Conservation (phyloP, 805 yeast genomes). For the Candida insectorum region DNA sequence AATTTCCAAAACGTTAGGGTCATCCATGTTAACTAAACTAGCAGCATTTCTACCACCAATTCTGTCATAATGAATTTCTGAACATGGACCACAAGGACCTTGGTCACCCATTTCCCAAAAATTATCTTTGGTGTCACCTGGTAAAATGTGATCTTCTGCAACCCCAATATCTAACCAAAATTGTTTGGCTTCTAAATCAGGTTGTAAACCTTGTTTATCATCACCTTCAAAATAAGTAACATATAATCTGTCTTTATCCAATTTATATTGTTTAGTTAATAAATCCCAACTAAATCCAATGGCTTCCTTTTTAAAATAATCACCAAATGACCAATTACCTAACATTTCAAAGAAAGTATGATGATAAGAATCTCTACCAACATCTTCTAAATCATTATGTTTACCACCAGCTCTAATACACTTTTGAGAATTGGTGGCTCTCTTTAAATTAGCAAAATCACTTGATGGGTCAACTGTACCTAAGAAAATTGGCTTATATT, state of each 20-base stretch:
- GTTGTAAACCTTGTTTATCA: slow-evolving; percentile 71
- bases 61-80: slow-evolving; percentile 96
- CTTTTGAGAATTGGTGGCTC: slow-evolving; percentile 95
- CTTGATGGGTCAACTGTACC: slow-evolving; percentile 97
- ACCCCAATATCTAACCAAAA: slow-evolving; percentile 88
- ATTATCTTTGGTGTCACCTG: slow-evolving; percentile 87
- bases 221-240: slow-evolving; percentile 98
- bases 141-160: slow-evolving; percentile 85
- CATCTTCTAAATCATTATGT: slow-evolving; percentile 97
- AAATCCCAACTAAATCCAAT: slow-evolving; percentile 87
- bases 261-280: slow-evolving; percentile 79
- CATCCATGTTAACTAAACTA: slow-evolving; percentile 87
- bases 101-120: slow-evolving; percentile 99
- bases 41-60: slow-evolving; percentile 98
- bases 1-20: slow-evolving; percentile 94
- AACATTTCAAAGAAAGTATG: slow-evolving; percentile 99
- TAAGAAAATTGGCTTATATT: slow-evolving; percentile 93
- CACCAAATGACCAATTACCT: slow-evolving; percentile 99
- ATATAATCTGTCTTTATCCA: slow-evolving; percentile 75
- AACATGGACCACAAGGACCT: slow-evolving; percentile 99
- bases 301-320: slow-evolving; percentile 95
- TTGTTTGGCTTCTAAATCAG: slow-evolving; percentile 91
- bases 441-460: slow-evolving; percentile 75
- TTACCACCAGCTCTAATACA: slow-evolving; percentile 99
- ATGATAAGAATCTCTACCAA: slow-evolving; percentile 95